A percentile compares a stretch with the other conserved stretches of the same genome.
Conservation (phyloP, 2,329 filamentous ascomycete species). For the Verticillium tricorpus region DNA sequence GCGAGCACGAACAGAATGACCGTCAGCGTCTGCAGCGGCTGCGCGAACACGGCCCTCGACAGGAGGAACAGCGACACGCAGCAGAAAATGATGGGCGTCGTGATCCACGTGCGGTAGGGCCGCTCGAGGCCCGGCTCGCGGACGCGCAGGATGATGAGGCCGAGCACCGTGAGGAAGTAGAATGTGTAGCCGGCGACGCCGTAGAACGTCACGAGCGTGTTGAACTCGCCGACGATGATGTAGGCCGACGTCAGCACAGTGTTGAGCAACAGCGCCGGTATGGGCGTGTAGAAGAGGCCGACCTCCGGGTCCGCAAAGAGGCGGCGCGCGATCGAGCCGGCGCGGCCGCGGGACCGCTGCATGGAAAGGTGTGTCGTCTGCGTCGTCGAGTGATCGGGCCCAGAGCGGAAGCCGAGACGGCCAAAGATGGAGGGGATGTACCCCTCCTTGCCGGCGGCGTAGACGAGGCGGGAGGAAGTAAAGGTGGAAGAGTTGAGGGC, state of each 20-base stretch:
- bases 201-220: slow-evolving; percentile 91
- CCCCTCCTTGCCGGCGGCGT: slow-evolving; percentile 91
- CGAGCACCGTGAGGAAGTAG: slow-evolving; percentile 93
- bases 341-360: slow-evolving; percentile 48
- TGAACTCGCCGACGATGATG: slow-evolving; percentile 83
- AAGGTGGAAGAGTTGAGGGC: slow-evolving; percentile 93
- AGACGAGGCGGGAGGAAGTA: slow-evolving; percentile 86
- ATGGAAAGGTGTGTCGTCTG: slow-evolving; percentile 42
- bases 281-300: slow-evolving; percentile 88
- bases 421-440: slow-evolving; percentile 84
- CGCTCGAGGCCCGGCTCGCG: slow-evolving; percentile 82
- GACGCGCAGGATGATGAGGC: slow-evolving; percentile 84
- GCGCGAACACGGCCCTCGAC: slow-evolving; percentile 81
- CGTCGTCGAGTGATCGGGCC: slow-evolving; percentile 33
- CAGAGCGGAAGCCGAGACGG: slow-evolving; percentile 66
- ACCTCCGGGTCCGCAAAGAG: slow-evolving; percentile 71
- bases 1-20: slow-evolving; percentile 81
- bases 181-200: slow-evolving; percentile 96
- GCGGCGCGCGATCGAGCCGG: slow-evolving; percentile 53
- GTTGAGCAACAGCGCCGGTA: slow-evolving; percentile 86
- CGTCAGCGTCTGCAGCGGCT: slow-evolving; percentile 83
- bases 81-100: slow-evolving; percentile 95
- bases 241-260: slow-evolving; percentile 68
- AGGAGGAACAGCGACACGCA: slow-evolving; percentile 93
- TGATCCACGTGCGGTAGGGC: slow-evolving; percentile 95